Base-by-base conservation (phyloP, 176 grass and related monocot species). In the Oryza rufipogon region DNA sequence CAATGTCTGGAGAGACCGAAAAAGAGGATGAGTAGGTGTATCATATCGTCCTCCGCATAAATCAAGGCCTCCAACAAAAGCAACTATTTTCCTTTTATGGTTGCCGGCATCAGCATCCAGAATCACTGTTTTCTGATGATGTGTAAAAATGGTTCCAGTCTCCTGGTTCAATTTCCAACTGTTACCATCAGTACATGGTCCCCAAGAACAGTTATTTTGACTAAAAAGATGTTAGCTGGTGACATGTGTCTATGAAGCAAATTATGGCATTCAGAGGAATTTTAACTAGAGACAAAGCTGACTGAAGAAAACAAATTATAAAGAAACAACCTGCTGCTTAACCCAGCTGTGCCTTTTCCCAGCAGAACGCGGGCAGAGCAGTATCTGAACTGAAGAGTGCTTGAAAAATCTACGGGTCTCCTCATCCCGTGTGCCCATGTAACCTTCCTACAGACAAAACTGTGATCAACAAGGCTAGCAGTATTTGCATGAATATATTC, bases 1-100 rank as follows among this genome's bases (percentile, higher is more conserved):
- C 84, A 93, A n/a, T 13, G 96, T 95, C 7, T 90, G 66, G 15
- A 98, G 83, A 68, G 93, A 93, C 45, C 64, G 79, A 69, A 98
- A 98, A 28, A 95, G 49, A 80, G 80, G 36, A 79, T 98, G 96
- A 38, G 66, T 80, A 25, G 91, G 93, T 34, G 93, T 95, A 70
- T 98, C 96, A 13, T 98, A 98, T 54, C 96, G 85, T 10, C 96
- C 96, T 17, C 91, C 96, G 4, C 96, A 98, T 34, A 98, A 47
- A 92, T 98, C 96, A 88, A 98, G 96, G 3, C 96, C 93, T 83
- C 96, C 96, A 2, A 98, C 91, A 80, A 98, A 98, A 54, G 96
- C 96, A 74, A 95, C 75, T 39, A 95, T 90, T 77, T 95, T 98
- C 81, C 91, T 87, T 68, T 41, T 98, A 41, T 87, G 25, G 76